Percentiles rank a stretch among this genome's conserved stretches.
Conservation (phyloP, 2,329 filamentous ascomycete species). For the Diplodia intermedia region DNA sequence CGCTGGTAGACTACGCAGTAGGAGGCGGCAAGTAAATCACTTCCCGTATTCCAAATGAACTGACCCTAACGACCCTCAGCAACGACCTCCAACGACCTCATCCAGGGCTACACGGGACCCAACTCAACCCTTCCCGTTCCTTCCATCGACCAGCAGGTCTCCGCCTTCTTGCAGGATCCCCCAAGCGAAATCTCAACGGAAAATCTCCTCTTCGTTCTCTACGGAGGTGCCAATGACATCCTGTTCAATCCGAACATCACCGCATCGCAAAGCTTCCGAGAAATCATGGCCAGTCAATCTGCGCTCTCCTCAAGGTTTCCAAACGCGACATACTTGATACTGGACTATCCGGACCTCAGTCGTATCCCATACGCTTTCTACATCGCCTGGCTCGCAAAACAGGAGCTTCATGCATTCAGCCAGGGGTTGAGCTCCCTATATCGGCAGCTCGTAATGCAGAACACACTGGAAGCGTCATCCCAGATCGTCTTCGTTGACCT, state of each 20-base stretch:
- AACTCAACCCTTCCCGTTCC: neutral
- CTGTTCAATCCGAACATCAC: constrained; percentile 10
- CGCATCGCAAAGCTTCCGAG: neutral
- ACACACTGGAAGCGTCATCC: neutral
- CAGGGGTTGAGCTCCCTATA: neutral
- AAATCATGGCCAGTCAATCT: constrained; percentile 9
- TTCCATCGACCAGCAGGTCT: constrained; percentile 4
- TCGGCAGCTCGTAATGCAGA: neutral
- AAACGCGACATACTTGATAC: neutral
- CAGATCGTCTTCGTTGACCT: neutral
- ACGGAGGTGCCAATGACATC: constrained; percentile 10
- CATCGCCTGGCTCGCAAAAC: neutral
- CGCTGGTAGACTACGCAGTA: neutral
- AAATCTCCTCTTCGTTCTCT: constrained; percentile 3
- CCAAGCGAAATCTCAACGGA: neutral
- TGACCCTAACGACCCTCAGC: neutral
- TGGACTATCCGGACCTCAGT: constrained; percentile 3
- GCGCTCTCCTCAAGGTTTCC: neutral
- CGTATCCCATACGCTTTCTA: constrained; percentile 4
- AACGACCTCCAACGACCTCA: neutral
- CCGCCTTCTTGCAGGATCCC: neutral
- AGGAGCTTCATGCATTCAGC: neutral
- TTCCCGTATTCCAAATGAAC: neutral
- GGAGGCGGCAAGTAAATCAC: neutral
- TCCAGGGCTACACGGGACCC: constrained; percentile 14